These are phyloP conservation scores for Fusarium nygamai DNA, from an alignment of 2,329 filamentous ascomycete genomes.

Conservation along the genomic window DNA sequence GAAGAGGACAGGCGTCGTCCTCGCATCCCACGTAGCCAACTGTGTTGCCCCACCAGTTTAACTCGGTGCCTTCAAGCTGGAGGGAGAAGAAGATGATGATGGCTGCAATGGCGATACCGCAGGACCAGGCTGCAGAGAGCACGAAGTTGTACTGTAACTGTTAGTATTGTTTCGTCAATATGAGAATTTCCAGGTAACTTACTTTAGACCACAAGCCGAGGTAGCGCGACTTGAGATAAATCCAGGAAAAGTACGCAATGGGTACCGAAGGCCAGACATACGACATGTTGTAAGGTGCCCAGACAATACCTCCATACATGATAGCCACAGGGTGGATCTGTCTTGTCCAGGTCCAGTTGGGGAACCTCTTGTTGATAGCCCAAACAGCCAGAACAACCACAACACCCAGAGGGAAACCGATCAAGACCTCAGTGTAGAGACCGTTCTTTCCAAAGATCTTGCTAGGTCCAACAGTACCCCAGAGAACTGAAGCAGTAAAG, in stretches of 20 bases:
- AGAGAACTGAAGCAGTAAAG: slow-evolving; percentile 65
- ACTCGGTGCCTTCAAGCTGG: slow-evolving; percentile 54
- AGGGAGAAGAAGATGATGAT: slow-evolving; percentile 65
- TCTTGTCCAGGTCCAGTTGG: slow-evolving; percentile 52
- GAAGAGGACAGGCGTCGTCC: slow-evolving; percentile 51
- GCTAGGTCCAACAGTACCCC: slow-evolving; percentile 63
- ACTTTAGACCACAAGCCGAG: slow-evolving; percentile 63
- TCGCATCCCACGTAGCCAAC: slow-evolving; percentile 55
- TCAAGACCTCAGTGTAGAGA: slow-evolving; percentile 58
- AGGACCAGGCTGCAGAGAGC: slow-evolving; percentile 61
- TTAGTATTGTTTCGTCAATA: no score
- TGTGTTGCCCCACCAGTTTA: slow-evolving; percentile 62
- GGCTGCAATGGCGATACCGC: slow-evolving; percentile 60
- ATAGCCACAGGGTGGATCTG: slow-evolving; percentile 61
- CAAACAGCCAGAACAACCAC: slow-evolving; percentile 56
- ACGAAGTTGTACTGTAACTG: slow-evolving; percentile 61
- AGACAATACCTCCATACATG: slow-evolving; percentile 57
- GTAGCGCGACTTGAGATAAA: slow-evolving; percentile 60
- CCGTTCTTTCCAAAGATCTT: slow-evolving; percentile 61
- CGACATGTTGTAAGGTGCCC: slow-evolving; percentile 61
- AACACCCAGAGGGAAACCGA: slow-evolving; percentile 62
- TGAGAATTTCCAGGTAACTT: no score
- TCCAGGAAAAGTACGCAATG: slow-evolving; percentile 62
- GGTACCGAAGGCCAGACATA: slow-evolving; percentile 64
- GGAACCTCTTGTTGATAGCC: slow-evolving; percentile 52